Base-by-base conservation (phyloP, 1,139 yeast species). In the Hansenula sp. region DNA sequence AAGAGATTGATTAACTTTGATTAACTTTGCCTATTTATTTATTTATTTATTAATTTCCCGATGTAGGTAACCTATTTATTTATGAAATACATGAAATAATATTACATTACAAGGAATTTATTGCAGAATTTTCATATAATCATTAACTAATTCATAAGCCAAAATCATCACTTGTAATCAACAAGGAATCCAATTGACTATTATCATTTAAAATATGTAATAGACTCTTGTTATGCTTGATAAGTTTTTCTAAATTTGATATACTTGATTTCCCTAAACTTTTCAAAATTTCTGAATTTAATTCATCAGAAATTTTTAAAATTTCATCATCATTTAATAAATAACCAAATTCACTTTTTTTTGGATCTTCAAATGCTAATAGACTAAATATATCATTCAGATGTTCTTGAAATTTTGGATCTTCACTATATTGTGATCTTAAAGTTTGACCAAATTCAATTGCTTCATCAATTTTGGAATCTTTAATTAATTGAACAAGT, bases 281-380 rank as follows among this genome's bases (percentile, higher is more conserved):
- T n/a, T 55, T 60, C 41, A 73, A 57, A 22, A 75, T 69, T 34
- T 67, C 66, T 16, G 68, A 56, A 43, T 71, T 71, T 34, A 75
- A 53, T 36, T 66, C 67, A 44, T 74, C 76, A 21, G 69, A 64
- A 27, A 73, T 47, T 36, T 62, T 64, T 2, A 53, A 47, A 18
- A 69, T 57, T 35, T 68, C 69, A 7, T 57, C 56, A 16, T 53
- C 56, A 26, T 61, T 62, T 33, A 73, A 57, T 33, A 67, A 49
- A 33, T 61, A 57, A n/a, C 71, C 67, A 36, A 69, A 56, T 38
- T 64, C 63, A 62, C 60, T 29, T 51, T 43, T 34, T 20, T 48
- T 43, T 1, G 81, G 80, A 42, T 76, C 65, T 11, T 69, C 69
- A 47, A 72, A 79, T 4, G 82, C 81, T 40, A 79, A 53, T 19